Evolutionary conservation across 2,329 filamentous ascomycete species (phyloP), one percentile per base, ranked within the genome.

Genomic region (Fusarium devonianum): DNA sequence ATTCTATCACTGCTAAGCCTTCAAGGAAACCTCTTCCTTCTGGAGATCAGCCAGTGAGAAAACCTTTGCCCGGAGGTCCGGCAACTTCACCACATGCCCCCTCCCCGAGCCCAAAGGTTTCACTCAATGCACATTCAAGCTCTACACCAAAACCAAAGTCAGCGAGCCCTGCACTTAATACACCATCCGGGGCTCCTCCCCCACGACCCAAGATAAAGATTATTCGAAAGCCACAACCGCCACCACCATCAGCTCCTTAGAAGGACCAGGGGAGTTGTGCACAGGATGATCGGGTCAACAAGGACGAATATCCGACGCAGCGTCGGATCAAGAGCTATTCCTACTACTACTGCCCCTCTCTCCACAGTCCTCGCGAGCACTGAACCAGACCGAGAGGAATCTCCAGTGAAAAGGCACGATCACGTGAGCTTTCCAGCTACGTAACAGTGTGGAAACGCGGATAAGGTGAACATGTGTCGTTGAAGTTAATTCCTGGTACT

Each of bases 131-230:
- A 2, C 52, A 62, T 25, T 55, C 56, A 4, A 53, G 34, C 19
- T 51, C 63, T 5, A 58, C 59, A 4, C 52, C 65, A 2, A 55
- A 57, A 10, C 51, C 60, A 7, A 69, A 65, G 35, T 49, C 58
- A 16, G 51, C 56, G 14, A 67, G 60, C 40, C 60, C 64, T n/a
- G 49, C 60, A 4, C 47, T 59, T 9, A 51, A 49, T 5, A 66
- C 65, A 5, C 67, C 67, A 2, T 50, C 55, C 13, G 58, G 56
- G 35, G 47, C 56, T 11, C 44, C 62, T 10, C 40, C 54, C 12
- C 62, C 63, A 16, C 59, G 69, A 18, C 67, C 69, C 2, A 73
- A 73, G 55, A 73, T 73, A 17, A 73, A 73, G 35, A 68, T 73
- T 30, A 67, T 73, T n/a, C 64, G 69, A 34, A 73, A 72, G 46